Percentiles rank a stretch among this genome's conserved stretches.
Conservation (phyloP, 1,284 basidiomycete genomes). For the Fomes fomentarius region DNA sequence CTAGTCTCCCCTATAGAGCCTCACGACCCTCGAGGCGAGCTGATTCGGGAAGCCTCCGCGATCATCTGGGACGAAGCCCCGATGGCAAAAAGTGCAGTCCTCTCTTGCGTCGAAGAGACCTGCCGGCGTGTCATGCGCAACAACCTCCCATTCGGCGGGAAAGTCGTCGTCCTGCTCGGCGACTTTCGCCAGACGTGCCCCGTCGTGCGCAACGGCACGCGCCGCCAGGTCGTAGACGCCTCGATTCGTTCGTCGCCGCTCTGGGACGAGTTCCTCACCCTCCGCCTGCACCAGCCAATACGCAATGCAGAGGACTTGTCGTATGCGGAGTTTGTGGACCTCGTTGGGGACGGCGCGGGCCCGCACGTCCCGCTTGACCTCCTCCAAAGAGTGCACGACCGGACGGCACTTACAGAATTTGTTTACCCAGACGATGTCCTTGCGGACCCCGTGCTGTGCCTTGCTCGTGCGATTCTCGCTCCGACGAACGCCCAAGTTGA, state of each 20-base stretch:
- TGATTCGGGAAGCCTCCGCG: conserved; percentile 33
- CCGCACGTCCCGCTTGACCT: conserved; percentile 31
- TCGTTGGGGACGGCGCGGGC: conserved; percentile 40
- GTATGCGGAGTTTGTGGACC: conserved; percentile 41
- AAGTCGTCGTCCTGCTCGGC: conserved; percentile 38
- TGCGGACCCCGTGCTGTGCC: conserved; percentile 30
- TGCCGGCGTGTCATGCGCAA: conserved; percentile 31
- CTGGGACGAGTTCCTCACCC: conserved; percentile 34
- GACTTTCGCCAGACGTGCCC: conserved; percentile 45
- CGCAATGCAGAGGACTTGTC: conserved; percentile 40
- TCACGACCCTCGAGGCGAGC: conserved; percentile 33
- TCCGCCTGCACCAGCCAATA: conserved; percentile 37
- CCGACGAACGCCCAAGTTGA: conserved; percentile 42
- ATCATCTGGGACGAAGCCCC: conserved; percentile 45
- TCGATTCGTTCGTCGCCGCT: conserved; percentile 41
- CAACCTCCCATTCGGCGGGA: conserved; percentile 40
- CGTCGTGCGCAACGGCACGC: conserved; percentile 35
- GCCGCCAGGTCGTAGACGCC: conserved; percentile 34
- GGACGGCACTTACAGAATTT: conserved; percentile 36
- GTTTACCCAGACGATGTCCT: conserved; percentile 38
- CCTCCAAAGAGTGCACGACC: conserved; percentile 22
- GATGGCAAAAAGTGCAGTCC: conserved; percentile 40
- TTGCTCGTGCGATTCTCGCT: conserved; percentile 39
- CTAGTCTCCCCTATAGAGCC: conserved; percentile 34
- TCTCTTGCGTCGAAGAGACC: conserved; percentile 39